Evolutionary conservation across 495 filamentous ascomycete genomes (phyloP).

Genomic region (Aspergillus bertholletiae): DNA sequence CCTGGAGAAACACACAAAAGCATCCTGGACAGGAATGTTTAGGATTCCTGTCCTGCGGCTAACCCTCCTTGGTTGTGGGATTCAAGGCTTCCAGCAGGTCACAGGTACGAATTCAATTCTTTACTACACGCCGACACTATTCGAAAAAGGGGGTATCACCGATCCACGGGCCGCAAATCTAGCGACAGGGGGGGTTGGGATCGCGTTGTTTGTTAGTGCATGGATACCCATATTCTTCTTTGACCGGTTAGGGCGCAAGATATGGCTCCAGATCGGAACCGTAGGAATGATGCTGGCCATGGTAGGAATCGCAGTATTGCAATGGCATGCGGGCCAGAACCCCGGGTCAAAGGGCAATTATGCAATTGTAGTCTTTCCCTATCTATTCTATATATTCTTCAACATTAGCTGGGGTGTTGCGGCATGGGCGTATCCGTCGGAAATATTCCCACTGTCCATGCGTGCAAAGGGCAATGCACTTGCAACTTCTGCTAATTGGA

Average conservation of each 20-base stretch:
- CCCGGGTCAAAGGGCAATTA: constrained; percentile 53
- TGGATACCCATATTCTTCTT: constrained; percentile 23
- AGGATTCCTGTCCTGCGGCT: constrained; percentile 37
- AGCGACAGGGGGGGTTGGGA: constrained; percentile 19
- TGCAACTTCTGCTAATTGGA: constrained; percentile 25
- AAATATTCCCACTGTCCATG: constrained; percentile 25
- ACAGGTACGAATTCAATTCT: constrained; percentile 35
- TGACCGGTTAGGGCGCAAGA: constrained; percentile 20
- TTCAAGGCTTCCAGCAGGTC: constrained; percentile 38
- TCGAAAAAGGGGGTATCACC: constrained; percentile 19
- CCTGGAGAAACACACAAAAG: constrained; percentile 69
- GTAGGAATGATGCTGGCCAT: constrained; percentile 67
- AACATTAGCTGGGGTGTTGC: constrained; percentile 33
- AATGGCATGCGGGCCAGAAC: constrained; percentile 39
- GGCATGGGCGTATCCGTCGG: constrained; percentile 19
- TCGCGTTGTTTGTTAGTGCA: constrained; percentile 18
- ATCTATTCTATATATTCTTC: constrained; percentile 74
- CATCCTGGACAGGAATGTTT: constrained; percentile 64
- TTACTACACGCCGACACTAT: constrained; percentile 21
- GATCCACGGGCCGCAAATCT: constrained; percentile 17
- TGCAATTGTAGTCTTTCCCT: constrained; percentile 70
- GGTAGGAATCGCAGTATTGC: constrained; percentile 58
- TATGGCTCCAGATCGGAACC: constrained; percentile 37
- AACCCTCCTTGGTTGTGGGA: constrained; percentile 28
- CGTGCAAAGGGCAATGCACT: constrained; percentile 26